Evolutionary conservation across 1,284 basidiomycete genomes (phyloP).

Genomic region (Ustilago nuda): DNA sequence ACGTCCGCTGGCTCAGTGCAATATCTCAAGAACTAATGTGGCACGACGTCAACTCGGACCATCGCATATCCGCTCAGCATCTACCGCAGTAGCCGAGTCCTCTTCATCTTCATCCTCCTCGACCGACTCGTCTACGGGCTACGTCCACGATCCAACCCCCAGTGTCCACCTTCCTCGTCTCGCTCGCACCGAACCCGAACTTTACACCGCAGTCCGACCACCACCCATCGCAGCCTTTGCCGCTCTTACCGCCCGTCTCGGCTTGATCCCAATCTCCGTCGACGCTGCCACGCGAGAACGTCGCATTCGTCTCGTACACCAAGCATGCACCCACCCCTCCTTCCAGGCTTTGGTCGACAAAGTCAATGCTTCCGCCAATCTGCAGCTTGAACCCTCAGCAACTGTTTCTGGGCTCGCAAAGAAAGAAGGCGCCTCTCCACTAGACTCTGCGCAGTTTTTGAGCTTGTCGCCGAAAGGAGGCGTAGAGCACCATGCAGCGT

Average conservation of each 20-base stretch:
- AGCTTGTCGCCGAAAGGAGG: background rate
- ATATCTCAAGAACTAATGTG: conserved; percentile 13
- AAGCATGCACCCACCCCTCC: conserved; percentile 65
- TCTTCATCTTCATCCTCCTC: conserved; percentile 5
- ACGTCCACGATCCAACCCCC: conserved; percentile 49
- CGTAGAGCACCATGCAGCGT: conserved; percentile 78
- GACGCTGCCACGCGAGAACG: conserved; percentile 41
- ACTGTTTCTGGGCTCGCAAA: conserved; percentile 25
- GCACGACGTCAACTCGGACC: background rate
- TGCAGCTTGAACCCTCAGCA: conserved; percentile 34
- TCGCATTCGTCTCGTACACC: conserved; percentile 53
- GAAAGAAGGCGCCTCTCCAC: conserved; percentile 17
- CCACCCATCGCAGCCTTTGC: conserved; percentile 55
- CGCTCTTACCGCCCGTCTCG: conserved; percentile 58
- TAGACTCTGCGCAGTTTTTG: conserved; percentile 43
- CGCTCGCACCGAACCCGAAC: conserved; percentile 57
- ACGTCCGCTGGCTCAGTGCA: conserved; percentile 20
- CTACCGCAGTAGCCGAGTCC: conserved; percentile 16
- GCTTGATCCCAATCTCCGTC: conserved; percentile 44
- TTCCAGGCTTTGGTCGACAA: conserved; percentile 48
- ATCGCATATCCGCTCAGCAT: conserved; percentile 26
- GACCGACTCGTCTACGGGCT: conserved; percentile 2
- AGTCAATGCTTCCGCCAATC: conserved; percentile 24
- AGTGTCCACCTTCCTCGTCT: conserved; percentile 55
- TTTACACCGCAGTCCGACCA: conserved; percentile 63